A percentile compares a stretch with the other conserved stretches of the same genome.
phyloP scores from a whole-genome alignment of 306 rosid genomes.

The Senna siamea region DNA sequence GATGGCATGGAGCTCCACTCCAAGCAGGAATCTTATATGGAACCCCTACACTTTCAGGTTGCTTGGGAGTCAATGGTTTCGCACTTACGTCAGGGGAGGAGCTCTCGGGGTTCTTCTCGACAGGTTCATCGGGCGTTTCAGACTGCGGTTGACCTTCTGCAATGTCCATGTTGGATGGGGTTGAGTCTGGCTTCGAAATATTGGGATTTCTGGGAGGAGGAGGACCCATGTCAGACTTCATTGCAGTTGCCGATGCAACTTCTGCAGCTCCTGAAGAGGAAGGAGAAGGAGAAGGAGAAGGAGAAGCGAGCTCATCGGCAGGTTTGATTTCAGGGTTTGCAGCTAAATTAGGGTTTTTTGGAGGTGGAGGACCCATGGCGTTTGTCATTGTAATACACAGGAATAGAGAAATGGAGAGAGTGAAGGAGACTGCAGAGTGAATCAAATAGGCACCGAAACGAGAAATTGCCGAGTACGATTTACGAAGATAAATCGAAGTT shows the following conservation, averaged over 20 bases:
- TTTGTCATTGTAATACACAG: constrained; percentile 50
- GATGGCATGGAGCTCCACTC: constrained; percentile 77
- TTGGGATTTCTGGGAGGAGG: constrained; percentile 47
- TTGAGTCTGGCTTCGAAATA: constrained; percentile 31
- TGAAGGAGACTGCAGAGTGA: neutral
- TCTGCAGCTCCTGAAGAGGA: constrained; percentile 15
- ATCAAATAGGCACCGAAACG: neutral
- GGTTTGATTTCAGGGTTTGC: constrained; percentile 31
- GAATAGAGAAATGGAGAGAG: neutral
- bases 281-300: constrained; percentile 37
- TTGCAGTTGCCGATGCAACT: neutral
- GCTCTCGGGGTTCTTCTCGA: constrained; percentile 8
- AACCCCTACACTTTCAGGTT: constrained; percentile 45
- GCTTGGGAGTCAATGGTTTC: constrained; percentile 32
- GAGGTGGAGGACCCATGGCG: constrained; percentile 71
- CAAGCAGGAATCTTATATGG: constrained; percentile 88
- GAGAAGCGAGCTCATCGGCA: constrained; percentile 13
- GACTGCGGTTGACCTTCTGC: constrained; percentile 20
- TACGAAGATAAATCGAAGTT: too few relatives aligned
- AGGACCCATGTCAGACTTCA: constrained; percentile 43
- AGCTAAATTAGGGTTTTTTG: constrained; percentile 49
- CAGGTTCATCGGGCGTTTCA: constrained; percentile 28
- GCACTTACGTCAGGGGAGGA: constrained; percentile 23
- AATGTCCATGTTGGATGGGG: constrained; percentile 13
- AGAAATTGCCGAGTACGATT: neutral